These are phyloP conservation scores for Amorphotheca resinae DNA, from an alignment of 495 filamentous ascomycete genomes.

Conservation along the genomic window DNA sequence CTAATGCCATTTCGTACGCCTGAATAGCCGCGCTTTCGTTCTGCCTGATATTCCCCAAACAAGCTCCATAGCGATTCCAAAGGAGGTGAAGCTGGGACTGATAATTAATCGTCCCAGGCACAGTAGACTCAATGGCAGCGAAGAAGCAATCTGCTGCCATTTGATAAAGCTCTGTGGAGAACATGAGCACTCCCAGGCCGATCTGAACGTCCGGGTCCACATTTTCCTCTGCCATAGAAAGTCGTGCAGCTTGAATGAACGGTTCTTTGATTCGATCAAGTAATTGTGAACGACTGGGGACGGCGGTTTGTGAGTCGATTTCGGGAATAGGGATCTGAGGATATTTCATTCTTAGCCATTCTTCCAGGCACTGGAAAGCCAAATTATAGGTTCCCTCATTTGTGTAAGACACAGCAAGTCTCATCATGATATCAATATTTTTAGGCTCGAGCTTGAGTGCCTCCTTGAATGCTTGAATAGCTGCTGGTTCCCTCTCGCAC, in stretches of 20 bases:
- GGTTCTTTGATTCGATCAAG: constrained; percentile 81
- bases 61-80: constrained; percentile 96
- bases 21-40: constrained; percentile 81
- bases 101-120: constrained; percentile 64
- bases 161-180: constrained; percentile 91
- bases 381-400: constrained; percentile 97
- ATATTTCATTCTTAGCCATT: constrained; percentile 91
- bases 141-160: constrained; percentile 98
- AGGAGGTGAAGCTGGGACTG: constrained; percentile 74
- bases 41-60: constrained; percentile 84
- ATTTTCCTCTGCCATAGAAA: constrained; percentile 59
- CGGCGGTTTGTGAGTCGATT: constrained; percentile 62
- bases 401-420: constrained; percentile 92
- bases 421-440: constrained; percentile 85
- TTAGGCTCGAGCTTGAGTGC: constrained; percentile 75
- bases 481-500: constrained; percentile 95
- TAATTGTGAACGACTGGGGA: constrained; percentile 80
- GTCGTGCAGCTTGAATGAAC: constrained; percentile 84
- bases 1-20: constrained; percentile 85
- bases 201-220: constrained; percentile 99
- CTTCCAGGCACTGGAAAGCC: constrained; percentile 91
- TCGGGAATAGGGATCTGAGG: constrained; percentile 62
- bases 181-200: constrained; percentile 92
- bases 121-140: constrained; percentile 69
- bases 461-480: constrained; percentile 87